These are phyloP conservation scores for Anthracocystis walkeri DNA, from an alignment of 1,284 basidiomycete genomes.

Conservation along the genomic window DNA sequence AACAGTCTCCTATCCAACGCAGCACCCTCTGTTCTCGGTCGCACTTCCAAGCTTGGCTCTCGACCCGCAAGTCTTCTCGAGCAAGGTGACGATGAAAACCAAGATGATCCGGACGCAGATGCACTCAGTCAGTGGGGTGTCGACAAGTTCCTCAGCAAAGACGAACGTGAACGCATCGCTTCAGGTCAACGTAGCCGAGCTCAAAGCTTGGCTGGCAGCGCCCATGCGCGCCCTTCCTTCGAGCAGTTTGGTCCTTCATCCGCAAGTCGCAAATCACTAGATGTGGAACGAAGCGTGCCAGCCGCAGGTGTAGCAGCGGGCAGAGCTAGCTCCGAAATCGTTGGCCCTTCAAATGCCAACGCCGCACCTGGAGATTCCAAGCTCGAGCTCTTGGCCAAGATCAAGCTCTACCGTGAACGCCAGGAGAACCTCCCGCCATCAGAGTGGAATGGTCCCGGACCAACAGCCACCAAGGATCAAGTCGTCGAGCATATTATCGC, in stretches of 20 bases:
- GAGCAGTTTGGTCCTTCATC: slow-evolving; percentile 13
- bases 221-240: slow-evolving; percentile 17
- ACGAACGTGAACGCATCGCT: slow-evolving; percentile 47
- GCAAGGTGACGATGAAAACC: slow-evolving; percentile 11
- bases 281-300: slow-evolving; percentile 13
- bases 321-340: slow-evolving; percentile 42
- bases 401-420: slow-evolving; percentile 63
- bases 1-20: slow-evolving; percentile 44
- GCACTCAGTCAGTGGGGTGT: slow-evolving; percentile 59
- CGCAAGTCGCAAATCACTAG: slow-evolving; percentile 20
- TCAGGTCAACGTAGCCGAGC: slow-evolving; percentile 42
- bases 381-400: slow-evolving; percentile 54
- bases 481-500: slow-evolving; percentile 51
- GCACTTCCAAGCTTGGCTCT: slow-evolving; percentile 35
- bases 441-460: slow-evolving; percentile 52
- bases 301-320: background rate
- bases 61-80: slow-evolving; percentile 28
- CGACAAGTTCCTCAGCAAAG: slow-evolving; percentile 61
- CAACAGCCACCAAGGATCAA: slow-evolving; percentile 47
- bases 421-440: slow-evolving; percentile 60
- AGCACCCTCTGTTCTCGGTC: slow-evolving; percentile 31
- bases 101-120: slow-evolving; percentile 27
- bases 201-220: slow-evolving; percentile 42
- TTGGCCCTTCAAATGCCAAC: slow-evolving; percentile 1
- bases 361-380: slow-evolving; percentile 20